A percentile compares a stretch with the other conserved stretches of the same genome.
phyloP scores from a whole-genome alignment of 2,329 filamentous ascomycete genomes.

The Myrmaecium sp. region DNA sequence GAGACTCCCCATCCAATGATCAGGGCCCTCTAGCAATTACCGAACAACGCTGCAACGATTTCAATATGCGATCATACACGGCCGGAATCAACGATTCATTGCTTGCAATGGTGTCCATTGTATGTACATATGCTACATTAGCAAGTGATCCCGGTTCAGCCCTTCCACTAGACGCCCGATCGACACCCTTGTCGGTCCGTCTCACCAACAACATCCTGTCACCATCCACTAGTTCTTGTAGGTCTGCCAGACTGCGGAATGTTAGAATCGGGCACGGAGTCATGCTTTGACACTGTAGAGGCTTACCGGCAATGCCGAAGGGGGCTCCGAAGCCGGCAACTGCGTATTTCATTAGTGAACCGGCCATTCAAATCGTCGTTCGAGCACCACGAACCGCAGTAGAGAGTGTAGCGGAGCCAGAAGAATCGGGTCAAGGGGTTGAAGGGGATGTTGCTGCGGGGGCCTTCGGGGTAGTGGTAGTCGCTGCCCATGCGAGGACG shows the following conservation, averaged over 20 bases:
- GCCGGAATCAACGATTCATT: no score
- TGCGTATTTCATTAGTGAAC: constrained; percentile 4
- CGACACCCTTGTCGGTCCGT: no score
- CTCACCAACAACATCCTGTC: no score
- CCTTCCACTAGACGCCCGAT: no score
- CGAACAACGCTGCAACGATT: no score
- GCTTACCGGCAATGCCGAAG: constrained; percentile 45
- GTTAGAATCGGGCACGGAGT: constrained; percentile 8
- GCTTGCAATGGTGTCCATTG: no score
- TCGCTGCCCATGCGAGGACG: constrained; percentile 71
- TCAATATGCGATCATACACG: no score
- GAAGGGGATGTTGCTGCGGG: constrained; percentile 90
- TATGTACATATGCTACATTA: no score
- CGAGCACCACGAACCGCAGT: constrained; percentile 42
- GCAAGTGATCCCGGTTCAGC: no score
- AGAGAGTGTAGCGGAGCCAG: constrained; percentile 64
- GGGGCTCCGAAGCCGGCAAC: constrained; percentile 5
- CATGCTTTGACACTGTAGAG: neutral
- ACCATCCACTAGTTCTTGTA: constrained; percentile 39
- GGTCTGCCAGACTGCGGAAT: constrained; percentile 44
- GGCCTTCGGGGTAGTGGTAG: constrained; percentile 97
- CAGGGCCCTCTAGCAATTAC: no score
- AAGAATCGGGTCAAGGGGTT: constrained; percentile 87
- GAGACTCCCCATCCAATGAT: no score
- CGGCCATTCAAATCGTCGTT: constrained; percentile 3